Conservation (phyloP, 2,329 filamentous ascomycete genomes). For the Penicillium sp. region DNA sequence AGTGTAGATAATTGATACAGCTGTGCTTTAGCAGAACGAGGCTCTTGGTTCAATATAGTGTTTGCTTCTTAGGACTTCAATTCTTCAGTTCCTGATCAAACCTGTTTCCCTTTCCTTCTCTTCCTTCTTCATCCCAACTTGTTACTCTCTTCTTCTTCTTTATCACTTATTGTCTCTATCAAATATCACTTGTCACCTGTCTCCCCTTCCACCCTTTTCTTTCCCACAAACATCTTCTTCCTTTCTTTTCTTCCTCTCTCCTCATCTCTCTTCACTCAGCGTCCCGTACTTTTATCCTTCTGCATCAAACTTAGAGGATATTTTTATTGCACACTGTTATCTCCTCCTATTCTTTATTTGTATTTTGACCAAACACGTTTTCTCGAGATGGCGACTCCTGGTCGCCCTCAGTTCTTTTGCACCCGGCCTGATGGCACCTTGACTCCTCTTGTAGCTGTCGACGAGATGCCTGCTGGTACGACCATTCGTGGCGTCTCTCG, state of each 20-base stretch:
- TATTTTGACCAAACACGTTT: background rate
- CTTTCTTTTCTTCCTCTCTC: constrained; percentile 9
- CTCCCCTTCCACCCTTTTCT: background rate
- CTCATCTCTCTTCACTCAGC: constrained; percentile 6
- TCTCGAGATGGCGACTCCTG: constrained; percentile 23
- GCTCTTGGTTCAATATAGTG: background rate
- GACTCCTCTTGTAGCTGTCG: constrained; percentile 46
- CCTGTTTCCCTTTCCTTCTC: background rate
- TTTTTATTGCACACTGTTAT: constrained; percentile 1
- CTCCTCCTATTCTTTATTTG: background rate
- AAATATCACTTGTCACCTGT: background rate
- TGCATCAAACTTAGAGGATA: background rate
- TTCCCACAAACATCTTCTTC: constrained; percentile 5
- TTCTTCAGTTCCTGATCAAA: background rate
- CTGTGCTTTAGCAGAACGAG: background rate
- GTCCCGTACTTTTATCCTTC: background rate
- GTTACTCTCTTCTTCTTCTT: background rate
- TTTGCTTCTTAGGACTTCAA: background rate
- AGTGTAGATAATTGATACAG: background rate
- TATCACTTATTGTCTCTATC: background rate
- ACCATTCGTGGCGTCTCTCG: constrained; percentile 41
- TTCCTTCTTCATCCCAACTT: background rate
- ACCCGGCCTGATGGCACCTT: constrained; percentile 42
- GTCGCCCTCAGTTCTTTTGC: constrained; percentile 45
- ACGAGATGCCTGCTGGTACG: constrained; percentile 45